A percentile compares a stretch with the other conserved stretches of the same genome.
phyloP scores from a whole-genome alignment of 2,329 filamentous ascomycete genomes.

The Aureobasidium musti region DNA sequence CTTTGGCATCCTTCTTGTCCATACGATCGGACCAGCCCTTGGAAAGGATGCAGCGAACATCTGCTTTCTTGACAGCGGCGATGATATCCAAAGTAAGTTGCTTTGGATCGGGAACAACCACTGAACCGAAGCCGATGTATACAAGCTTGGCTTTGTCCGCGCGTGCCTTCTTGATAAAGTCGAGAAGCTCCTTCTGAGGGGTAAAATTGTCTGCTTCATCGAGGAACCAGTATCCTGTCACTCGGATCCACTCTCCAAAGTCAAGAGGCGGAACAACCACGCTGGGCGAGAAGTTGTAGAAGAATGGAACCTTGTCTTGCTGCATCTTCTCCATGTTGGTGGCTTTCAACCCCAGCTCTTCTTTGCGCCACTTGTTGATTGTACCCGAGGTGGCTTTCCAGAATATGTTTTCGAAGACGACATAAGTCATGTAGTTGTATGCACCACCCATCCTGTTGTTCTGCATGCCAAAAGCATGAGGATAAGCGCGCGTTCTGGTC shows the following conservation, averaged over 20 bases:
- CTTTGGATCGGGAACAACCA: slow-evolving; percentile 85
- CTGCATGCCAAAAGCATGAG: slow-evolving; percentile 91
- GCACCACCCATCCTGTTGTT: slow-evolving; percentile 92
- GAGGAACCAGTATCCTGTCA: slow-evolving; percentile 98
- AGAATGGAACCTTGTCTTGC: slow-evolving; percentile 93
- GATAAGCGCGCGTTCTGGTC: slow-evolving; percentile 93
- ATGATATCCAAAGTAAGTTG: slow-evolving; percentile 92
- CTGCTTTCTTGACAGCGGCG: slow-evolving; percentile 84
- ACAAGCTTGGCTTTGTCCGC: slow-evolving; percentile 86
- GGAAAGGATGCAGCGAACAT: slow-evolving; percentile 90
- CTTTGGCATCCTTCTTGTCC: slow-evolving; percentile 58
- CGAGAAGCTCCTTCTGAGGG: slow-evolving; percentile 72
- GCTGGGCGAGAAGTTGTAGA: slow-evolving; percentile 94
- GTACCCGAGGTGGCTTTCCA: slow-evolving; percentile 92
- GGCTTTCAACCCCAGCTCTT: slow-evolving; percentile 71
- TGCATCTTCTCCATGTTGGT: slow-evolving; percentile 90
- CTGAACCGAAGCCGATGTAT: slow-evolving; percentile 95
- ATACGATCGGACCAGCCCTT: slow-evolving; percentile 96
- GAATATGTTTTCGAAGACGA: slow-evolving; percentile 95
- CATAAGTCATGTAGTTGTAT: slow-evolving; percentile 93
- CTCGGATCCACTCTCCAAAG: slow-evolving; percentile 95
- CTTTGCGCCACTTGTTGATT: slow-evolving; percentile 89
- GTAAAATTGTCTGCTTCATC: slow-evolving; percentile 70
- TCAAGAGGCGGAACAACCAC: slow-evolving; percentile 94
- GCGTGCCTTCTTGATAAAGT: slow-evolving; percentile 82